Base-by-base conservation (phyloP, 306 rosid genomes). In the Luffa acutangula region DNA sequence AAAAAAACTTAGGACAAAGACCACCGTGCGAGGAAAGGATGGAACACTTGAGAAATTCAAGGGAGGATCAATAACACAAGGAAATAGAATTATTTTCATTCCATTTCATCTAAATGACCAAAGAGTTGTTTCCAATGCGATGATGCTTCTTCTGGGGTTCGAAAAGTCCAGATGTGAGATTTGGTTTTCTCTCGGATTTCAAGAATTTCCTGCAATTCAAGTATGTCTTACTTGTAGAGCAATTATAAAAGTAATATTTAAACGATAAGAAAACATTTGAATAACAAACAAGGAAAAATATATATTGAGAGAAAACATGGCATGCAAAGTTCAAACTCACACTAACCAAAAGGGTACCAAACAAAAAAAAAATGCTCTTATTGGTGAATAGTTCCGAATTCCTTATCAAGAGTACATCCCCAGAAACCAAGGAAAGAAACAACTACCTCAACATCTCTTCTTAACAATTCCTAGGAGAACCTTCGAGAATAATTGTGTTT, bases 61-160 rank as follows among this genome's bases (percentile, higher is more conserved):
- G 66, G 33, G 48, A 4, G 73, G 25, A 65, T 63, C 20, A 1
- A 63, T 0, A 33, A 66, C 51, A 66, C 2, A 43, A 69, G 36
- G 3, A n/a, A 18, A 69, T 69, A 41, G 34, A 70, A 70, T 21
- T 25, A 25, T 42, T 45, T 41, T 83, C 78, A 84, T 73, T 93
- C 87, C 69, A 71, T 79, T 72, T 87, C 82, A 37, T 92, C 93
- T 82, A 92, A 80, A 88, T 90, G 93, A 75, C 91, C 93, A 64
- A 78, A 92, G 9, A 76, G 62, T 58, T 79, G 42, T 54, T 83
- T 78, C 98, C 96, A 95, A 80, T 87, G 3, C 10, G 82, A 56
- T 5, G 96, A 85, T 80, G 97, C 89, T 87, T 87, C 97, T 86
- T 89, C 90, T n/a, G 86, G 88, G 14, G 93, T 88, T 52, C 95